Base-by-base conservation (phyloP, 2,329 filamentous ascomycete species). In the Fusarium mexicanum region DNA sequence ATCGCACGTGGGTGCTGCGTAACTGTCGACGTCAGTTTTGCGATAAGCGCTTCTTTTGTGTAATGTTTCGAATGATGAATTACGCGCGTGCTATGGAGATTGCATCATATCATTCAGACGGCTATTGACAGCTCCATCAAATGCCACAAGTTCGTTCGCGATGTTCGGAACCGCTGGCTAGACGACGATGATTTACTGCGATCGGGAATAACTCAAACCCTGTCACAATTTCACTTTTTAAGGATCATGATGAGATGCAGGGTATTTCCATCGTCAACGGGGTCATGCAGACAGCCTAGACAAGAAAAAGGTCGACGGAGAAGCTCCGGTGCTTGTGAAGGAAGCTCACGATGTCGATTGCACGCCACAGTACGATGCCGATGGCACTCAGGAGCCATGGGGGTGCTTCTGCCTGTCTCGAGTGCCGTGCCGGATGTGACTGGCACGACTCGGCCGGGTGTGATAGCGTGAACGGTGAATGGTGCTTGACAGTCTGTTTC, bases 71-170 rank as follows among this genome's bases (percentile, higher is more conserved):
- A 11, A 17, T 29, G 24, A n/a, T 62, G 53, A 53, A n/a, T 60
- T 41, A 59, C 54, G 53, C 40, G 31, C 35, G 51, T 53, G 55
- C 47, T 46, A 61, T 61, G 24, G 22, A 31, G 31, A 64, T 71
- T 73, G 62, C 71, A 71, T 73, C 66, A 73, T 73, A 71, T 73
- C 70, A 73, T 73, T 43, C 57, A 50, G 22, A 60, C 61, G 40
- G 37, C 31, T 24, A 44, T 43, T 50, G 31, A 61, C 40, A 64
- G 58, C 51, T 48, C 26, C 31, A 57, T 44, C 37, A 33, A 43
- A 35, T 26, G 40, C 26, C 17, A 48, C 35, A 41, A 18, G 44
- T 6, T 14, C 18, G n/a, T 9, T 20, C 38, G 20, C 48, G 63
- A 72, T 73, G 41, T 37, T 20, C 46, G 29, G 50, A 29, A 22